Evolutionary conservation across 345 rosid genomes (phyloP), one percentile per base, ranked within the genome.

Genomic region (Citrus reticulata): DNA sequence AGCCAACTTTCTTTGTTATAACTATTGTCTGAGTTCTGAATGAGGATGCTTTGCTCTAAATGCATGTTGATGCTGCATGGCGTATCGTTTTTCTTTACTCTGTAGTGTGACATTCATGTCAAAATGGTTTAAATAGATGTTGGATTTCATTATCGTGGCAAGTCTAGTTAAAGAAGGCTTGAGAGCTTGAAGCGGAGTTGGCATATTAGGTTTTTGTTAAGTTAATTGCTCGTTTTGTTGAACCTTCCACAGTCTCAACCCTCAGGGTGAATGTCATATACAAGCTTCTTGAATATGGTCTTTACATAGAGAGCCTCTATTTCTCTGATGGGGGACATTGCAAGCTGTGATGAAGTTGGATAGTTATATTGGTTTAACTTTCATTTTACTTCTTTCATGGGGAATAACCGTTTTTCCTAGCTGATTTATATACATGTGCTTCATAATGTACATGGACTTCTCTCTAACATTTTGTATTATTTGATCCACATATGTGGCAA

Each of bases 401-500:
- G n/a, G 10, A 35, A 22, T 30, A 29, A 13, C 49, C 61, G 8
- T 49, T 40, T 54, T 42, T 81, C 46, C 34, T 42, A 10, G 64
- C 62, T 42, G 66, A 66, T 49, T 78, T 76, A 17, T 69, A 34
- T 76, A 11, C 70, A 40, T 24, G 13, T 81, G 40, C 73, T 57
- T 70, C 17, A 30, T 24, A 20, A 51, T 14, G 20, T 13, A 51
- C 22, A 40, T 4, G 55, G 58, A 40, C 70, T 40, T 27, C 51
- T 62, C 40, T 49, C 22, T 65, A 58, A 6, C 14, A 39, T 9
- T 61, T 68, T 37, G 30, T 37, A 35, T 61, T 75, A 30, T 49
- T 73, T 51, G 42, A 49, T 68, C 16, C n/a, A 27, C 81, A 49
- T 61, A 24, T 60, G 7, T 81, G 73, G 82, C 29, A 65, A 58